phyloP scores from a whole-genome alignment of 805 yeast species.

The Kluyveromyces siamensis region DNA sequence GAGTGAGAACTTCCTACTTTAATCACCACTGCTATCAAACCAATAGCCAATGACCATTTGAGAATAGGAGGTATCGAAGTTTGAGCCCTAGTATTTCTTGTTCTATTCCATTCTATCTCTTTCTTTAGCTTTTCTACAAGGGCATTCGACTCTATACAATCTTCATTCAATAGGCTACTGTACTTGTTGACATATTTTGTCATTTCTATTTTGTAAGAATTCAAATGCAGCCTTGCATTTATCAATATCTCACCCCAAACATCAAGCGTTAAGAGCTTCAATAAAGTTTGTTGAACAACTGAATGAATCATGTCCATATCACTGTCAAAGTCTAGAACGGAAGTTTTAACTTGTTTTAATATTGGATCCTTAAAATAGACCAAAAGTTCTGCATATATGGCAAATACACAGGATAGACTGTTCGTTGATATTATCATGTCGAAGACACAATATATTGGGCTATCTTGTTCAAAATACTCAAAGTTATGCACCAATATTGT shows the following conservation, averaged over 20 bases:
- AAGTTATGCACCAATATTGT: slow-evolving; percentile 74
- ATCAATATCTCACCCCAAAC: slow-evolving; percentile 14
- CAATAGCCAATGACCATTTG: slow-evolving; percentile 2
- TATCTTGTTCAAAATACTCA: slow-evolving; percentile 21
- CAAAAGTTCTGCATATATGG: slow-evolving; percentile 53
- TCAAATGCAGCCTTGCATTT: slow-evolving; percentile 5
- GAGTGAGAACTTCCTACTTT: not conserved
- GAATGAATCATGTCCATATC: slow-evolving; percentile 30
- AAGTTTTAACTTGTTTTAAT: slow-evolving; percentile 19
- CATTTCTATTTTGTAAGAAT: slow-evolving; percentile 3
- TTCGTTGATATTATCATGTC: slow-evolving; percentile 54
- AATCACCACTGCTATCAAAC: not conserved
- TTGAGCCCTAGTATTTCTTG: slow-evolving; percentile 2
- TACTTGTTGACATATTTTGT: slow-evolving; percentile 14
- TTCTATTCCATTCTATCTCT: slow-evolving; percentile 13
- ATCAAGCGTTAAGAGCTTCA: slow-evolving; percentile 10
- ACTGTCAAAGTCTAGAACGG: slow-evolving; percentile 21
- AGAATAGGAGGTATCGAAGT: not conserved
- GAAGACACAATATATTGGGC: slow-evolving; percentile 50
- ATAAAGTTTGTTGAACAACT: slow-evolving; percentile 33
- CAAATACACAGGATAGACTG: slow-evolving; percentile 45
- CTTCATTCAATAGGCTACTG: slow-evolving; percentile 21
- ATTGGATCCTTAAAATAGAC: slow-evolving; percentile 38
- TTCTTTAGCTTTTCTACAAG: slow-evolving; percentile 6
- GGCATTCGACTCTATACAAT: not conserved